Evolutionary conservation across 768 basidiomycete genomes (phyloP).

Genomic region (Lactifluus rugatus): DNA sequence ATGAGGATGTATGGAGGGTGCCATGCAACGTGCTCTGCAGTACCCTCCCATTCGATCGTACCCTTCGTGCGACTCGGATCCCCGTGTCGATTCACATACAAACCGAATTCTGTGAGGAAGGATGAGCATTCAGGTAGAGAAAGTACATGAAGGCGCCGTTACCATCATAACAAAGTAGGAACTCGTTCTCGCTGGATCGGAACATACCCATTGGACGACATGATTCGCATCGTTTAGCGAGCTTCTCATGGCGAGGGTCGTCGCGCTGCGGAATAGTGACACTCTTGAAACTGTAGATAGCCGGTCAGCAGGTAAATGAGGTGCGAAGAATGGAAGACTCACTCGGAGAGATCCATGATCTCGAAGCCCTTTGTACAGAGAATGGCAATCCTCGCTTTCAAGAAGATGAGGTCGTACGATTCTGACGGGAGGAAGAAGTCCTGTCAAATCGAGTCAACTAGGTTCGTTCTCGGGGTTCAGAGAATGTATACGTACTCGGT

Average conservation of each 20-base stretch:
- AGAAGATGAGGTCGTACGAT: conserved; percentile 82
- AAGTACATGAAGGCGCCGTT: conserved; percentile 18
- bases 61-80: conserved; percentile 61
- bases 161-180: conserved; percentile 86
- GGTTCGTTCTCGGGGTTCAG: neutral
- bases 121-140: neutral
- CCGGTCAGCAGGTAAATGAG: neutral
- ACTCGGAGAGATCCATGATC: conserved; percentile 95
- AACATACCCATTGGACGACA: conserved; percentile 86
- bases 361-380: conserved; percentile 92
- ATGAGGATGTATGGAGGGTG: conserved; percentile 83
- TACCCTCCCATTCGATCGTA: conserved; percentile 92
- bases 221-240: conserved; percentile 74
- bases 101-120: conserved; percentile 60
- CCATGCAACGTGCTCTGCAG: conserved; percentile 78
- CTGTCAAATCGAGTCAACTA: conserved; percentile 22
- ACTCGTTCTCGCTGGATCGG: conserved; percentile 78
- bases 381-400: conserved; percentile 89
- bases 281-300: conserved; percentile 58
- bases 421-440: conserved; percentile 93
- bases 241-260: conserved; percentile 48
- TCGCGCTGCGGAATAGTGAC: conserved; percentile 84
- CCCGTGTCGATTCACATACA: conserved; percentile 90
- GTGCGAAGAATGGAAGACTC: conserved; percentile 25
- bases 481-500: conserved; percentile 40